Percentiles rank a stretch among this genome's conserved stretches.
phyloP scores from a whole-genome alignment of 2,329 filamentous ascomycete species.

The Leptodontidium sp. region DNA sequence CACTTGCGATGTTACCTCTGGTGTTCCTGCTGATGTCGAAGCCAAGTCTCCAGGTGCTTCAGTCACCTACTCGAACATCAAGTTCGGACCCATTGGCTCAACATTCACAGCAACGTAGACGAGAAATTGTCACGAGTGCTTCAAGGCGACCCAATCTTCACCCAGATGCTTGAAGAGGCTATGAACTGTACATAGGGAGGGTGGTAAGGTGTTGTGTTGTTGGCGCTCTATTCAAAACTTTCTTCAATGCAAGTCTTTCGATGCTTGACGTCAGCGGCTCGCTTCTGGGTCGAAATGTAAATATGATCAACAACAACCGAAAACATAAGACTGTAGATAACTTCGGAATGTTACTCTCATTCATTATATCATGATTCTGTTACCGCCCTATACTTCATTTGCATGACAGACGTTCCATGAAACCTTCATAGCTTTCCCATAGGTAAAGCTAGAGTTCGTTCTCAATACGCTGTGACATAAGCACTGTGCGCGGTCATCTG shows the following conservation, averaged over 20 bases:
- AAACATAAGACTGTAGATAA: slow-evolving; percentile 19
- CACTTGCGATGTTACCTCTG: slow-evolving; percentile 59
- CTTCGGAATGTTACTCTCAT: not conserved
- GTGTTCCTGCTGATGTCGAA: slow-evolving; percentile 60
- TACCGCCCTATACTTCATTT: not conserved
- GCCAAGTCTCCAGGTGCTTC: slow-evolving; percentile 52
- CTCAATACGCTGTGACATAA: no score
- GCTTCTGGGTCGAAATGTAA: slow-evolving; percentile 13
- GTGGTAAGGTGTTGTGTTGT: not conserved
- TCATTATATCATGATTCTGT: not conserved
- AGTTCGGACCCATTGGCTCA: slow-evolving; percentile 43
- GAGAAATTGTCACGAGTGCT: not conserved
- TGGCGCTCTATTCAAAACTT: slow-evolving; percentile 9
- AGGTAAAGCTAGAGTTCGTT: no score
- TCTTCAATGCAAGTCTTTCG: not conserved
- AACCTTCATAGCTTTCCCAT: no score
- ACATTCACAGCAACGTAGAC: slow-evolving; percentile 34
- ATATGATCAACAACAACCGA: slow-evolving; percentile 15
- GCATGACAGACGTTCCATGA: no score
- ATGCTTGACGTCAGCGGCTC: not conserved
- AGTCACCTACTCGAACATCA: slow-evolving; percentile 49
- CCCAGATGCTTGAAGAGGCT: no score
- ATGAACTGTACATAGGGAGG: slow-evolving; percentile 1
- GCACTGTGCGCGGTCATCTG: no score
- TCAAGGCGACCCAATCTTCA: not conserved